A percentile compares a stretch with the other conserved stretches of the same genome.
Conservation (phyloP, 2,329 filamentous ascomycete species). For the Decorospora gaudefroyi region DNA sequence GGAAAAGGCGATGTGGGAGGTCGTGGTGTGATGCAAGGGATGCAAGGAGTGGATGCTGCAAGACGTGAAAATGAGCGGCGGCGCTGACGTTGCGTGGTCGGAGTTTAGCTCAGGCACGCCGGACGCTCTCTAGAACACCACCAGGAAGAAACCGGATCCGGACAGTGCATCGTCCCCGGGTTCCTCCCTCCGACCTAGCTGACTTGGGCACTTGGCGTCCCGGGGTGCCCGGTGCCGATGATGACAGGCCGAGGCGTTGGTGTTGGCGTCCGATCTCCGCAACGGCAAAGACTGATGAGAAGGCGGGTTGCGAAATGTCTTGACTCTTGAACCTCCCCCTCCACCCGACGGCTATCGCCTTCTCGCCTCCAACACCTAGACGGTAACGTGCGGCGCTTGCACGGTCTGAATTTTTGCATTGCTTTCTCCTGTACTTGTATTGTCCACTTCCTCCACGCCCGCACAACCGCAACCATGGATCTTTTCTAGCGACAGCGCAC, state of each 20-base stretch:
- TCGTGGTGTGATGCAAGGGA: constrained; percentile 14
- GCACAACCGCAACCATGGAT: constrained; percentile 16
- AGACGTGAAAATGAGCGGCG: constrained; percentile 14
- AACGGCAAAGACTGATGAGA: constrained; percentile 9
- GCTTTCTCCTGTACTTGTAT: background rate
- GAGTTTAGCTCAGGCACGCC: constrained; percentile 15
- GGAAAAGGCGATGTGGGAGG: constrained; percentile 13
- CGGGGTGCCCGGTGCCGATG: too few species aligned
- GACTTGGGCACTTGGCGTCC: too few species aligned
- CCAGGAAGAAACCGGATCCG: constrained; percentile 13
- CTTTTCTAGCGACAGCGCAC: constrained; percentile 27
- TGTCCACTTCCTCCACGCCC: constrained; percentile 1
- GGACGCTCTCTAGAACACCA: too few species aligned
- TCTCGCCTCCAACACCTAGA: constrained; percentile 2
- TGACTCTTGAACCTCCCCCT: constrained; percentile 12
- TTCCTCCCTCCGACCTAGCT: too few species aligned
- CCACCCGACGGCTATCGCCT: constrained; percentile 7
- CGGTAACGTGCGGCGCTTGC: background rate
- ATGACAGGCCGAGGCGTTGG: constrained; percentile 14
- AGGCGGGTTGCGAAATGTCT: constrained; percentile 7
- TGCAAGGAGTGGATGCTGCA: constrained; percentile 25
- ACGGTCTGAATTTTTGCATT: constrained; percentile 1
- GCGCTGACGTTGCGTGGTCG: constrained; percentile 15
- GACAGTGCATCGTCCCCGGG: too few species aligned
- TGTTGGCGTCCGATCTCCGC: constrained; percentile 11